Base-by-base conservation (phyloP, 352 stramenopile genomes). In the Globisporangium barbulae region DNA sequence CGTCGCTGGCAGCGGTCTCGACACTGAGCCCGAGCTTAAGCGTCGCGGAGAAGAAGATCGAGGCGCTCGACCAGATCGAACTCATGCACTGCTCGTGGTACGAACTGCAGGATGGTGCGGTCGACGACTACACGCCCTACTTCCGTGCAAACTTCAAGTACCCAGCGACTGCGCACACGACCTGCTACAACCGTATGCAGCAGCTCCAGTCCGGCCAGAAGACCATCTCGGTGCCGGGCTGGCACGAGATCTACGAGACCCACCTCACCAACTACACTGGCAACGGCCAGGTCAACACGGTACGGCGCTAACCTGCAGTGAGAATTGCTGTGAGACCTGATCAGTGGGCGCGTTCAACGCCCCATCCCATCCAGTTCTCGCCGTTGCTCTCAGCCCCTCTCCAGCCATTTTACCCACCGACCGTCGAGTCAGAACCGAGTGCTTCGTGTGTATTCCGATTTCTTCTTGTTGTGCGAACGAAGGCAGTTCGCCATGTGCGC, bases 51-150 rank as follows among this genome's bases (percentile, higher is more conserved):
- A 25, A 42, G 33, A 35, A 48, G 7, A 30, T 37, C 0, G 57
- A 71, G 30, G 80, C 76, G 12, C 57, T 88, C 17, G 81, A 84
- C 13, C 67, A 86, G 39, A 61, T 76, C 8, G 70, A 83, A 64
- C 69, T 78, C 19, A 73, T 85, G 64, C 72, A 88, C 58, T 91
- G 81, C 54, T 57, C 79, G 28, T 83, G 75, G 71, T 83, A 85
- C 61, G 33, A 81, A 31, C 57, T 81, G 4, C 59, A 60, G n/a
- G 70, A 79, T 19, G 65, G 70, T 15, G 31, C 22, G 6, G 71
- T 88, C 1, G 76, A 88, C 60, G 74, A 88, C 22, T 76, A 82
- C 30, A 71, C 49, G 10, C 1, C 58, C 1, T 68, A 70, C n/a
- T 87, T 80, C 56, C 69, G 71, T 4, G 22, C 39, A 13, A 78